Evolutionary conservation across 441 rosid genomes (phyloP).

Genomic region (Cnidoscolus chayamansa): DNA sequence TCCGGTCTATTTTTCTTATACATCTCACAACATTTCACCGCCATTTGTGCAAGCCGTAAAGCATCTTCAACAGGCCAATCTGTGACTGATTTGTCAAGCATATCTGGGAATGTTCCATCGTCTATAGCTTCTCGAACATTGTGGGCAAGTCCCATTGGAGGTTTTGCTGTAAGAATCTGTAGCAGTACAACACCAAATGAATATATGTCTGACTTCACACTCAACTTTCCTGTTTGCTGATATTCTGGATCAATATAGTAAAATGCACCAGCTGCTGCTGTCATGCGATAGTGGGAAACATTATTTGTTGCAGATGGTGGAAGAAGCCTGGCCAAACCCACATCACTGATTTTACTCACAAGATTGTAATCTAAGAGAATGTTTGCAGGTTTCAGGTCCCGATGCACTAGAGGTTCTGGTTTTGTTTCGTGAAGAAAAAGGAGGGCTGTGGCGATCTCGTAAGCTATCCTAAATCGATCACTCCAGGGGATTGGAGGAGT

Average conservation of each 20-base stretch:
- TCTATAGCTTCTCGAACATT: slow-evolving; percentile 51
- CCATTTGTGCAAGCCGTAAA: slow-evolving; percentile 55
- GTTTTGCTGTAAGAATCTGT: slow-evolving; percentile 64
- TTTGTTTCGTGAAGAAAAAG: slow-evolving; percentile 73
- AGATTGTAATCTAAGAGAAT: slow-evolving; percentile 57
- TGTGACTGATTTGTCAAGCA: slow-evolving; percentile 57
- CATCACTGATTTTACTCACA: slow-evolving; percentile 64
- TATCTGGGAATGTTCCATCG: slow-evolving; percentile 36
- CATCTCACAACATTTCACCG: slow-evolving; percentile 65
- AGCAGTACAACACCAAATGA: slow-evolving; percentile 71
- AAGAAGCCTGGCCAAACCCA: slow-evolving; percentile 68
- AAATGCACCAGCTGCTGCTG: slow-evolving; percentile 82
- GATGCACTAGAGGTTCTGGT: slow-evolving; percentile 78
- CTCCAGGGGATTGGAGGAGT: slow-evolving; percentile 66
- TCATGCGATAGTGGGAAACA: slow-evolving; percentile 51
- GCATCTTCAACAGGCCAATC: slow-evolving; percentile 76
- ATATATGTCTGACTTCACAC: slow-evolving; percentile 74
- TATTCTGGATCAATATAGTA: slow-evolving; percentile 87
- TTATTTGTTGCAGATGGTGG: slow-evolving; percentile 43
- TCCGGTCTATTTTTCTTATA: slow-evolving; percentile 79
- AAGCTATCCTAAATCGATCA: slow-evolving; percentile 59
- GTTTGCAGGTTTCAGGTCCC: slow-evolving; percentile 82
- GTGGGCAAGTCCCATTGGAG: slow-evolving; percentile 60
- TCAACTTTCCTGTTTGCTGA: slow-evolving; percentile 76
- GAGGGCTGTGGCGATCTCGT: slow-evolving; percentile 64